phyloP scores from a whole-genome alignment of 352 stramenopile genomes.

The Achlya hypogyna region DNA sequence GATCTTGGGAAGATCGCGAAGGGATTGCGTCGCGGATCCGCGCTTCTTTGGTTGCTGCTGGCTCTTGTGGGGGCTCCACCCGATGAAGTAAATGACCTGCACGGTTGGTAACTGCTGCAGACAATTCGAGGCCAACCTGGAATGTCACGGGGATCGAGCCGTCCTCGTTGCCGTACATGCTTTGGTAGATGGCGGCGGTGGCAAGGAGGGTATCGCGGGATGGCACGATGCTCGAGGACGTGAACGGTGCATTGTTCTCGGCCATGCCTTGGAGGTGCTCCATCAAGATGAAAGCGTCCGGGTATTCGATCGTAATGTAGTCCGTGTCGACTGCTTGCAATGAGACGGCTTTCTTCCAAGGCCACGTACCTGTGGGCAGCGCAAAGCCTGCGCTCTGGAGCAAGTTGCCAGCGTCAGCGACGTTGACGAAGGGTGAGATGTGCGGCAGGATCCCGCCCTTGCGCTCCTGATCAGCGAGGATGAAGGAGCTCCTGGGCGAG shows the following conservation, averaged over 20 bases:
- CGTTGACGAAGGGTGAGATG: conserved; percentile 93
- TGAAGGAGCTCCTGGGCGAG: conserved; percentile 71
- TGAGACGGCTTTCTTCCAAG: not conserved
- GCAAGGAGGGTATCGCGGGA: conserved; percentile 89
- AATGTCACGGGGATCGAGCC: conserved; percentile 91
- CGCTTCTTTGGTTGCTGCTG: conserved; percentile 88
- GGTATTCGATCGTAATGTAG: conserved; percentile 91
- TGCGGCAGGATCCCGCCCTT: conserved; percentile 92
- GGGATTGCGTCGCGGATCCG: conserved; percentile 61
- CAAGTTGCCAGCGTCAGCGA: conserved; percentile 91
- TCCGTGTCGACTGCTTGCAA: conserved; percentile 89
- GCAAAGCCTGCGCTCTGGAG: conserved; percentile 89
- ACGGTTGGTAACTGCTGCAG: not conserved
- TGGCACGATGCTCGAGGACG: conserved; percentile 26
- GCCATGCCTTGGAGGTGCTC: conserved; percentile 94
- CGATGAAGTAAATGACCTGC: conserved; percentile 95
- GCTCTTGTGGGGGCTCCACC: conserved; percentile 92
- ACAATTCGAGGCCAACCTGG: conserved; percentile 31
- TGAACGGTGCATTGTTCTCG: conserved; percentile 91
- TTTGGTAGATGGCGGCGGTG: conserved; percentile 91
- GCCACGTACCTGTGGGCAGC: conserved; percentile 76
- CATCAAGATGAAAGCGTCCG: conserved; percentile 93
- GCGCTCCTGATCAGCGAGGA: conserved; percentile 92
- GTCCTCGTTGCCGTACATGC: conserved; percentile 83
- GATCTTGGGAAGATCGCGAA: conserved; percentile 55